These are phyloP conservation scores for Lachancea quebecensis DNA, from an alignment of 805 yeast genomes.

Conservation along the genomic window DNA sequence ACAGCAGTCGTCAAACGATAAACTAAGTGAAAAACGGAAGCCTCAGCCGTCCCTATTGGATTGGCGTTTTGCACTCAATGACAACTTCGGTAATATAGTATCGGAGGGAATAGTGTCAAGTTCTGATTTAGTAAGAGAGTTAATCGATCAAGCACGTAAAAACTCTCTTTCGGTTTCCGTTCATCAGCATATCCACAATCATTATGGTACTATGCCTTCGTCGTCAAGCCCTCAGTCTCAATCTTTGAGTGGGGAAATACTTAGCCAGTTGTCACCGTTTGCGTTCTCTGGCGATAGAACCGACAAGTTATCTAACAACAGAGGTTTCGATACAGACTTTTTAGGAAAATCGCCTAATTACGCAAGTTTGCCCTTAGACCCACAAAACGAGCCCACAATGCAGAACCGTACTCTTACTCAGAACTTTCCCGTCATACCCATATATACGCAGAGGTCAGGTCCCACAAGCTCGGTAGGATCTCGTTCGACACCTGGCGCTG, in stretches of 20 bases:
- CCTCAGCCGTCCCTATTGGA: conserved; percentile 35
- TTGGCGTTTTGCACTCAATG: conserved; percentile 54
- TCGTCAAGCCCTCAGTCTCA: neutral
- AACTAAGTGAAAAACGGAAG: neutral
- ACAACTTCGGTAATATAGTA: conserved; percentile 40
- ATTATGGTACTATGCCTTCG: conserved; percentile 37
- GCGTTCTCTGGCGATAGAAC: conserved; percentile 1
- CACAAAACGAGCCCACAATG: conserved; percentile 4
- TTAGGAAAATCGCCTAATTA: conserved; percentile 20
- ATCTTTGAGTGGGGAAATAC: neutral
- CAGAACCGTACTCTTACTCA: conserved; percentile 1
- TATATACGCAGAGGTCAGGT: conserved; percentile 7
- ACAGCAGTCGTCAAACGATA: neutral
- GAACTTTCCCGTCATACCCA: conserved; percentile 4
- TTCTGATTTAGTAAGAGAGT: conserved; percentile 47
- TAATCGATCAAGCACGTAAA: conserved; percentile 54
- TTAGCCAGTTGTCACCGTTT: conserved; percentile 1
- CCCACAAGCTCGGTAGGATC: conserved; percentile 18
- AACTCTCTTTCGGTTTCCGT: conserved; percentile 56
- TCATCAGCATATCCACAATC: conserved; percentile 83
- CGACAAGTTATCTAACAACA: neutral
- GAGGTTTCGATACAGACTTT: conserved; percentile 14
- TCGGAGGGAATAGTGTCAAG: conserved; percentile 46
- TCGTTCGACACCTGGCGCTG: conserved; percentile 19
- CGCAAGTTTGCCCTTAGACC: conserved; percentile 17